Conservation (phyloP, 2,329 filamentous ascomycete genomes). For the Aaosphaeria pasadenensis region DNA sequence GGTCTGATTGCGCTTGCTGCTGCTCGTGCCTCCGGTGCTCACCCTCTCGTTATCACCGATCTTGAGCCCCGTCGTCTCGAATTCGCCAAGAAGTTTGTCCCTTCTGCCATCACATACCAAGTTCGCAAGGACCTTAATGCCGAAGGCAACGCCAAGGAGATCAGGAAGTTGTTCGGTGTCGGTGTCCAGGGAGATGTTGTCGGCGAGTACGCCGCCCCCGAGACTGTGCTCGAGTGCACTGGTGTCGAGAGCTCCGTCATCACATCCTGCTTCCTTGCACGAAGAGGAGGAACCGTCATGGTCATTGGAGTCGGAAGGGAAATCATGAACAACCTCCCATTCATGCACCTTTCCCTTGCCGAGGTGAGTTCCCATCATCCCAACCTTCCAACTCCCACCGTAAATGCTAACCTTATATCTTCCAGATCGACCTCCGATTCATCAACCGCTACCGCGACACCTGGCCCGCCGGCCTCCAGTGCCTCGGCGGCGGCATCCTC, state of each 20-base stretch:
- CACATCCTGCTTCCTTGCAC: conserved; percentile 56
- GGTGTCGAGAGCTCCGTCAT: conserved; percentile 62
- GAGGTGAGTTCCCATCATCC: conserved; percentile 42
- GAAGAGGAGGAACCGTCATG: conserved; percentile 59
- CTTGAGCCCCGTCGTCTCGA: conserved; percentile 54
- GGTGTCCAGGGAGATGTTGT: conserved; percentile 6
- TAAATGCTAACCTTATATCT: not conserved
- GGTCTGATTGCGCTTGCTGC: conserved; percentile 61
- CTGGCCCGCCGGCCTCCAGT: conserved; percentile 64
- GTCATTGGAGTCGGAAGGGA: conserved; percentile 63
- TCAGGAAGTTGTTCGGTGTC: conserved; percentile 53
- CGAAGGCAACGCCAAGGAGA: conserved; percentile 51
- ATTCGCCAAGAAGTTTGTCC: conserved; percentile 59
- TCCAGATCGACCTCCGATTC: conserved; percentile 63
- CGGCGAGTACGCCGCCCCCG: conserved; percentile 56
- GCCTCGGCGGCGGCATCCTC: conserved; percentile 57
- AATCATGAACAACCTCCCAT: conserved; percentile 64
- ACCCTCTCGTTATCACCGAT: conserved; percentile 64
- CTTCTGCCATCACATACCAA: conserved; percentile 53
- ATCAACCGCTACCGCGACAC: conserved; percentile 70
- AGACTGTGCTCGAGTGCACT: conserved; percentile 63
- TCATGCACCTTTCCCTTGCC: conserved; percentile 63
- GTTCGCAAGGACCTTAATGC: conserved; percentile 47
- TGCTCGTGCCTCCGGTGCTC: conserved; percentile 60
- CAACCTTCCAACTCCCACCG: not conserved